These are phyloP conservation scores for Blastobotrys serpentis DNA, from an alignment of 1,139 yeast genomes.

Conservation along the genomic window DNA sequence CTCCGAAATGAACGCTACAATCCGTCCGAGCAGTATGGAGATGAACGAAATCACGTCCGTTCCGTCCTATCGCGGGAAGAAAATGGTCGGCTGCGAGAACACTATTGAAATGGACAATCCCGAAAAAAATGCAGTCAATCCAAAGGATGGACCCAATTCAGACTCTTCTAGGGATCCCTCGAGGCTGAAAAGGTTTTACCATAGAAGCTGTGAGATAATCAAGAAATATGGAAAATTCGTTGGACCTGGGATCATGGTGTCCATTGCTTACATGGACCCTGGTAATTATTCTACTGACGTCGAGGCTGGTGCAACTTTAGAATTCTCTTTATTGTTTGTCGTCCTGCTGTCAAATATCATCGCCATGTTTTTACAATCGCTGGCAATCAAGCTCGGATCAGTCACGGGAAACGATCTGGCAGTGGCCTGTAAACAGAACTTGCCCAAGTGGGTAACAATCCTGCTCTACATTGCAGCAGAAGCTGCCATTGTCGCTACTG, in stretches of 20 bases:
- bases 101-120: no score
- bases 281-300: conserved; percentile 83
- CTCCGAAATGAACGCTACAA: conserved; percentile 8
- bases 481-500: conserved; percentile 78
- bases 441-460: conserved; percentile 61
- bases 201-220: conserved; percentile 27
- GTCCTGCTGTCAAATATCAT: conserved; percentile 65
- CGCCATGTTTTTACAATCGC: conserved; percentile 70
- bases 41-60: not conserved
- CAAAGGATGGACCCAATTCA: not conserved
- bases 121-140: not conserved
- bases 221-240: conserved; percentile 58
- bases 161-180: conserved; percentile 6
- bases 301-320: conserved; percentile 70
- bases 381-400: conserved; percentile 73
- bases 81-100: not conserved
- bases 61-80: not conserved
- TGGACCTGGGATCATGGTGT: conserved; percentile 77
- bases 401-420: conserved; percentile 81
- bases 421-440: conserved; percentile 59
- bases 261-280: conserved; percentile 82
- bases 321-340: conserved; percentile 62
- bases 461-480: conserved; percentile 69
- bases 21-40: conserved; percentile 4
- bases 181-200: conserved; percentile 12